A percentile compares a stretch with the other conserved stretches of the same genome.
These are phyloP conservation scores for Neurospora sp. DNA, from an alignment of 495 filamentous ascomycete species.

Conservation along the genomic window DNA sequence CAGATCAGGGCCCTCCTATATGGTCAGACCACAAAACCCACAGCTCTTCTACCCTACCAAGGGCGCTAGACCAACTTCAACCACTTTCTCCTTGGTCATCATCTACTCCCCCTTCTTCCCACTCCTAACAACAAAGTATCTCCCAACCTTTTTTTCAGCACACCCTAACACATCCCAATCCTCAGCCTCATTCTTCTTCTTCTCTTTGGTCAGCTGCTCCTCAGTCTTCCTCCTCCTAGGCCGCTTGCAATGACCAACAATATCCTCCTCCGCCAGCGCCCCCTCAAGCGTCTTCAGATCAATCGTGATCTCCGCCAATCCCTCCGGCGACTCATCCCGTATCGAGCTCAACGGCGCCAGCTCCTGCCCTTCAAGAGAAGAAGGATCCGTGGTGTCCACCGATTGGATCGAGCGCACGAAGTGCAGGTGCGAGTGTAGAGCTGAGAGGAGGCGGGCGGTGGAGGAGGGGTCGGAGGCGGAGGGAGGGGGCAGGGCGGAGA, in stretches of 20 bases:
- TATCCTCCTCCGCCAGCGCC: conserved; percentile 32
- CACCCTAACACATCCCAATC: conserved; percentile 60
- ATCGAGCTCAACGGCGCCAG: conserved; percentile 67
- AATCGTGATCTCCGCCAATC: conserved; percentile 33
- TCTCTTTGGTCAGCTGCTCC: conserved; percentile 3
- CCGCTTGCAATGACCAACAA: conserved; percentile 32
- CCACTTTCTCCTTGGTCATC: not conserved
- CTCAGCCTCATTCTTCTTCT: conserved; percentile 28
- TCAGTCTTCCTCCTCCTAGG: conserved; percentile 28
- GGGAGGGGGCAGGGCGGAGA: conserved; percentile 79
- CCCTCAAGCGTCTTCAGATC: conserved; percentile 27
- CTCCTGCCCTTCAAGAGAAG: not conserved
- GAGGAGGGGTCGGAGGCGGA: conserved; percentile 31
- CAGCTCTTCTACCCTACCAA: not conserved
- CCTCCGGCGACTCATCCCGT: conserved; percentile 61
- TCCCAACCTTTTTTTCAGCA: conserved; percentile 56
- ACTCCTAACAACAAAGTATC: conserved; percentile 74
- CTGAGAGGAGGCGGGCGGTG: conserved; percentile 55
- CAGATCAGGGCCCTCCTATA: not conserved
- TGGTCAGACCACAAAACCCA: not conserved
- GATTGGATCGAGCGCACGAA: conserved; percentile 77
- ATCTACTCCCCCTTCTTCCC: conserved; percentile 14
- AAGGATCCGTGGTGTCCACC: conserved; percentile 55
- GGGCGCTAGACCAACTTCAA: not conserved
- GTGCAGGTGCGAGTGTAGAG: conserved; percentile 72